A percentile compares a stretch with the other conserved stretches of the same genome.
These are phyloP conservation scores for Melastoma malabathricum DNA, from an alignment of 345 rosid genomes.

Conservation along the genomic window DNA sequence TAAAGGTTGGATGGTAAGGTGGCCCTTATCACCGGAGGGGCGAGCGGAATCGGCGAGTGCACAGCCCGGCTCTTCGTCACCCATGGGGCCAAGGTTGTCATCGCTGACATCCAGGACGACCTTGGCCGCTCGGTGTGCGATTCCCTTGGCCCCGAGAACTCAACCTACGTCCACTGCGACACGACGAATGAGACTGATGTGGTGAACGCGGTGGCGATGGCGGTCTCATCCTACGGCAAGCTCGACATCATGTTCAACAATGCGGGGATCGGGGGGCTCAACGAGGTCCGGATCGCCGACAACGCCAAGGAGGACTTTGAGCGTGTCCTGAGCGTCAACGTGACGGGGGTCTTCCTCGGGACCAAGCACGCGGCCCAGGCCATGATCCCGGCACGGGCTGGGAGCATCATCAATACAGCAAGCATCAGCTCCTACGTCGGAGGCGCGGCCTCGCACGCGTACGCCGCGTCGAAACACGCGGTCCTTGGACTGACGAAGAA, in stretches of 20 bases:
- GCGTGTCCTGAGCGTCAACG: slow-evolving; percentile 21
- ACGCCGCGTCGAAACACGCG: slow-evolving; percentile 34
- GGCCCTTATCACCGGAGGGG: slow-evolving; percentile 22
- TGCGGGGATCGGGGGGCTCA: slow-evolving; percentile 21
- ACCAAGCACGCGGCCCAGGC: slow-evolving; percentile 28
- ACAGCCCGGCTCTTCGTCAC: slow-evolving; percentile 11
- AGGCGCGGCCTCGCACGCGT: slow-evolving; percentile 22
- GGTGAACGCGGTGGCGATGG: slow-evolving; percentile 13
- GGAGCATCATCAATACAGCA: slow-evolving; percentile 23
- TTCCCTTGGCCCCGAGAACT: slow-evolving; percentile 9
- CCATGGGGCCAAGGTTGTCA: slow-evolving; percentile 22
- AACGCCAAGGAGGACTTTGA: slow-evolving; percentile 23
- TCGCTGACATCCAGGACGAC: slow-evolving; percentile 17
- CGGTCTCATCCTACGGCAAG: slow-evolving; percentile 21
- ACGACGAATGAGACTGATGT: slow-evolving; percentile 22
- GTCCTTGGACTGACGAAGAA: slow-evolving; percentile 36
- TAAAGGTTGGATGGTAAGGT: slow-evolving; percentile 24
- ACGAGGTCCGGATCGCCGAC: slow-evolving; percentile 25
- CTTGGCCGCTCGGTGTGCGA: slow-evolving; percentile 12
- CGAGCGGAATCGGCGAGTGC: slow-evolving; percentile 20
- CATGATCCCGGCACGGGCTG: slow-evolving; percentile 26
- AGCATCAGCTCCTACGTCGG: slow-evolving; percentile 20
- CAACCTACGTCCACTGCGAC: slow-evolving; percentile 16
- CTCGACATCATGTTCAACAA: slow-evolving; percentile 37
- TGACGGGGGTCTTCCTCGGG: slow-evolving; percentile 32